Percentiles rank a stretch among this genome's conserved stretches.
These are phyloP conservation scores for Teunomyces pallodes DNA, from an alignment of 805 yeast genomes.

Conservation along the genomic window DNA sequence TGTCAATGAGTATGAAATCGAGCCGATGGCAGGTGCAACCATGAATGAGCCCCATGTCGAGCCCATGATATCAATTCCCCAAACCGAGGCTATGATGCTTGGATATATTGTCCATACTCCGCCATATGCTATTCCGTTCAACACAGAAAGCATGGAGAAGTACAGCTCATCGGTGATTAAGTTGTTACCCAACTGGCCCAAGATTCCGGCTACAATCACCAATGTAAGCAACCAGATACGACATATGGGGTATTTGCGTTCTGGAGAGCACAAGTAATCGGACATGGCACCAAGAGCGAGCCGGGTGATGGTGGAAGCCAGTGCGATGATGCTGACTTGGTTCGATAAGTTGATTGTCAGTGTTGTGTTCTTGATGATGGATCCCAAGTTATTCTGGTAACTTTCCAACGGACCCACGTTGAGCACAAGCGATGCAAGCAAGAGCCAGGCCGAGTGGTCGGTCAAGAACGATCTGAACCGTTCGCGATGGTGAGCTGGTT, in stretches of 20 bases:
- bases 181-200: slow-evolving; percentile 26
- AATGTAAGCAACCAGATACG: slow-evolving; percentile 32
- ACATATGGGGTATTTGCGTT: slow-evolving; percentile 26
- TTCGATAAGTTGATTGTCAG: slow-evolving; percentile 24
- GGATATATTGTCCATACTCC: slow-evolving; percentile 85
- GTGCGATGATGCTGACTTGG: slow-evolving; percentile 61
- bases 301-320: slow-evolving; percentile 69
- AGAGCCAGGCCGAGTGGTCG: slow-evolving; percentile 61
- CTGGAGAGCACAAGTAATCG: slow-evolving; percentile 50
- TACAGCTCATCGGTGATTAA: slow-evolving; percentile 1
- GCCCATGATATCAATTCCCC: slow-evolving; percentile 88
- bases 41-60: slow-evolving; percentile 91
- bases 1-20: slow-evolving; percentile 62
- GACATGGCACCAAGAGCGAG: slow-evolving; percentile 64
- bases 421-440: slow-evolving; percentile 62
- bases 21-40: slow-evolving; percentile 84
- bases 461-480: slow-evolving; percentile 38
- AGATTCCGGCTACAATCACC: slow-evolving; percentile 25
- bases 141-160: slow-evolving; percentile 32
- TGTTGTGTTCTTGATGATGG: slow-evolving; percentile 50
- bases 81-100: slow-evolving; percentile 73
- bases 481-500: slow-evolving; percentile 36
- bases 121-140: slow-evolving; percentile 76
- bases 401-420: slow-evolving; percentile 83
- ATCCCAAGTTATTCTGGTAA: slow-evolving; percentile 80